Conservation (phyloP, 2,329 filamentous ascomycete species). For the Pestalotiopsis fici region DNA sequence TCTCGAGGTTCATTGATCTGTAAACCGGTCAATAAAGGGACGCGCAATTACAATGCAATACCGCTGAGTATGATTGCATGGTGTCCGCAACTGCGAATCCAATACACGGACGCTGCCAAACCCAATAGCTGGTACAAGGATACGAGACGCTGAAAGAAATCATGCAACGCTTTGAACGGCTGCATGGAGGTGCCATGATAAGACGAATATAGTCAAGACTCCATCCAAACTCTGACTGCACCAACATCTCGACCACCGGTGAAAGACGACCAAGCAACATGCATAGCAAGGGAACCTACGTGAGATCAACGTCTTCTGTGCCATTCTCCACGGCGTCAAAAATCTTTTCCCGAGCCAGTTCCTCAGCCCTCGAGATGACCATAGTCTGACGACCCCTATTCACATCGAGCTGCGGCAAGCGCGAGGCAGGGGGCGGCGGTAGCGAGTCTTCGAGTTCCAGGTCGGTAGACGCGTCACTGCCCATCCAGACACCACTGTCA, state of each 20-base stretch:
- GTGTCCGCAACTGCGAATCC: background rate
- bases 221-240: background rate
- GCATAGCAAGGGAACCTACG: conserved; percentile 43
- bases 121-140: background rate
- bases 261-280: background rate
- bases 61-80: background rate
- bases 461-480: conserved; percentile 54
- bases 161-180: background rate
- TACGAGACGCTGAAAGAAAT: background rate
- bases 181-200: background rate
- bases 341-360: conserved; percentile 46
- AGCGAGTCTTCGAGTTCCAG: conserved; percentile 44
- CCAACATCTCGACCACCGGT: background rate
- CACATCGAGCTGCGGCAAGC: conserved; percentile 35
- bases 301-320: conserved; percentile 61
- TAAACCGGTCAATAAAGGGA: background rate
- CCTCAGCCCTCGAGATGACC: conserved; percentile 41
- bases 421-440: conserved; percentile 33
- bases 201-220: background rate
- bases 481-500: conserved; percentile 72
- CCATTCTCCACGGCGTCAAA: conserved; percentile 58
- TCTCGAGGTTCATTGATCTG: conserved; percentile 48
- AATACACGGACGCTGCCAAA: background rate
- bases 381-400: conserved; percentile 23
- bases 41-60: background rate